Evolutionary conservation across 306 rosid genomes (phyloP).

Genomic region (Pyrus bretschneideri): DNA sequence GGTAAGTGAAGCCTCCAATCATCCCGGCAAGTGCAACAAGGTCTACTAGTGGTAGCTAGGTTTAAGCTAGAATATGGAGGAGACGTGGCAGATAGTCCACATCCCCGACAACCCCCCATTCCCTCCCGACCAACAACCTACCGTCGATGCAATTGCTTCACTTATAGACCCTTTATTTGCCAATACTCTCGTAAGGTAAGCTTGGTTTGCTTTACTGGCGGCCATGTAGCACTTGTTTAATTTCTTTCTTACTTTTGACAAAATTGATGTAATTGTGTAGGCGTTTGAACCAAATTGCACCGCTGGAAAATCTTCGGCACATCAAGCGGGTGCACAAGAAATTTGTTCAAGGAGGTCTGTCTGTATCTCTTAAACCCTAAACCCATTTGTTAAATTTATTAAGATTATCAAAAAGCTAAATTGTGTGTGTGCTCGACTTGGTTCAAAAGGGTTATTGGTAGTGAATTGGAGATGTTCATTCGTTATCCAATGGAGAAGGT

Average conservation of each 20-base stretch:
- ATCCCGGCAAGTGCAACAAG: too few species aligned
- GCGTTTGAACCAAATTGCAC: conserved; percentile 59
- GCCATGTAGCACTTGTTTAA: neutral
- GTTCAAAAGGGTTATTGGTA: too few species aligned
- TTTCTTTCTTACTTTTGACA: neutral
- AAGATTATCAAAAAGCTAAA: too few species aligned
- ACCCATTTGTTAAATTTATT: too few species aligned
- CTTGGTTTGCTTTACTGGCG: neutral
- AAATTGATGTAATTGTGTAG: conserved; percentile 22
- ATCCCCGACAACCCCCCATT: conserved; percentile 8
- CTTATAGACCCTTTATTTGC: conserved; percentile 58
- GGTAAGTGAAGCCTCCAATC: too few species aligned
- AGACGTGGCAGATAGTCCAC: too few species aligned
- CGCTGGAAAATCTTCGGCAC: conserved; percentile 63
- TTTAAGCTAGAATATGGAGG: too few species aligned
- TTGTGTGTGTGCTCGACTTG: too few species aligned
- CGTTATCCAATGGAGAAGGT: too few species aligned
- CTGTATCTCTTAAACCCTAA: too few species aligned
- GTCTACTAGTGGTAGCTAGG: too few species aligned
- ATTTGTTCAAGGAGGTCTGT: conserved; percentile 2
- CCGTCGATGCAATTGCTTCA: conserved; percentile 59
- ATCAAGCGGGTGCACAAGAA: conserved; percentile 76
- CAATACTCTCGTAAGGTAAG: conserved; percentile 60
- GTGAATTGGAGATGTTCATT: too few species aligned
- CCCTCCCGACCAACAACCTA: conserved; percentile 60